Base-by-base conservation (phyloP, 805 yeast genomes). In the Saturnispora kantuleensis region DNA sequence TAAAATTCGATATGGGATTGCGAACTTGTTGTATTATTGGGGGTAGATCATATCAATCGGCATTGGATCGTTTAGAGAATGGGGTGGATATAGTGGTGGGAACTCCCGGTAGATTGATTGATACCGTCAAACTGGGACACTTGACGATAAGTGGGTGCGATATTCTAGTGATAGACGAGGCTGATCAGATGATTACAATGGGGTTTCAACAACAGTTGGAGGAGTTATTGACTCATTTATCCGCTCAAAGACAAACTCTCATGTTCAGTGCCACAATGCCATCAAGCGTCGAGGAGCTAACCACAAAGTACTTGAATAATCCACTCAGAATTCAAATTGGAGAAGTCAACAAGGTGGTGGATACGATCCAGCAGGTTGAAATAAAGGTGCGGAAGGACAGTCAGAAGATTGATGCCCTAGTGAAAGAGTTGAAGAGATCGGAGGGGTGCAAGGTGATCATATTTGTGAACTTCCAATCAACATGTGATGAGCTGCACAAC, bases 201-300 rank as follows among this genome's bases (percentile, higher is more conserved):
- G 97, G 97, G 4, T 90, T 90, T 59, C 96, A 87, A 58, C 82
- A 76, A 31, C 87, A 87, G 56, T 74, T 90, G 39, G 73, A 71
- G 17, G 68, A 71, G 35, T 77, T 90, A 12, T 60, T 84, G 42
- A 67, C 65, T 4, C 65, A 66, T 32, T 65, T 85, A n/a, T 82
- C 86, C 0, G 53, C 53, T 4, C 60, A 81, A 42, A 58, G 84
- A 43, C 80, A 79, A 41, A 85, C 94, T 0, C 72, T 87, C 76
- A 84, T 90, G 96, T 90, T 86, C 62, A 85, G 97, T 0, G 97
- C 97, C 0, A 93, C 98, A 0, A 79, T 90, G 77, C 84, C 95
- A 0, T 72, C 79, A 0, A 70, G 77, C 1, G 79, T 88, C 35
- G 87, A 84, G 56, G 70, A 69, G 42, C 62, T 90, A 40, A 77